Evolutionary conservation across 768 basidiomycete genomes (phyloP).

Genomic region (Tylopilus felleus): DNA sequence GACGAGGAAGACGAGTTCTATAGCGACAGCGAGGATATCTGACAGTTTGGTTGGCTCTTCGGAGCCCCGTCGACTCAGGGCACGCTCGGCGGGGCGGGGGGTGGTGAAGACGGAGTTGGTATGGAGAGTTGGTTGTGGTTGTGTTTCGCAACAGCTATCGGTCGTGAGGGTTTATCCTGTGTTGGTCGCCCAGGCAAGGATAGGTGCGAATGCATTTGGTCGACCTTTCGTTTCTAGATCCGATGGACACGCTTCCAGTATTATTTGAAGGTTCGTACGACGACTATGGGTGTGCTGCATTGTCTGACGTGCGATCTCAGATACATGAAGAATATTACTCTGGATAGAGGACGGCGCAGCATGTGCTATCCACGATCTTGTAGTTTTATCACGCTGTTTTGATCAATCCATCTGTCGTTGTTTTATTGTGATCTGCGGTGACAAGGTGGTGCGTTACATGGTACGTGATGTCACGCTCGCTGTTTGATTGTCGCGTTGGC

Average conservation of each 20-base stretch:
- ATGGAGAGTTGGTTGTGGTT: neutral
- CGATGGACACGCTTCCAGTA: slow-evolving; percentile 8
- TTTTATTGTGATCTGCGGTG: neutral
- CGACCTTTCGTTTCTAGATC: slow-evolving; percentile 10
- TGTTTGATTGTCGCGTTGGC: slow-evolving; percentile 6
- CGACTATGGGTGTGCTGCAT: neutral
- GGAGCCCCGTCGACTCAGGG: slow-evolving; percentile 70
- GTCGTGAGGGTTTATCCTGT: neutral
- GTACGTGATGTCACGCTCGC: slow-evolving; percentile 34
- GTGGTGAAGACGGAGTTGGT: slow-evolving; percentile 5
- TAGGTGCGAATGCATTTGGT: slow-evolving; percentile 5
- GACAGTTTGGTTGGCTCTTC: slow-evolving; percentile 83
- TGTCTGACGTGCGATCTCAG: slow-evolving; percentile 10
- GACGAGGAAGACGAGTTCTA: slow-evolving; percentile 87
- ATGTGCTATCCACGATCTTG: slow-evolving; percentile 15
- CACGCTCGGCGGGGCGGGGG: slow-evolving; percentile 65
- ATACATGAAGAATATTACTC: slow-evolving; percentile 1
- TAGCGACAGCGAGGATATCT: slow-evolving; percentile 69
- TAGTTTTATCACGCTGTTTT: slow-evolving; percentile 28
- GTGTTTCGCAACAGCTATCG: slow-evolving; percentile 6
- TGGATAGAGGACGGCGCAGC: slow-evolving; percentile 14
- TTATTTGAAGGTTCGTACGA: slow-evolving; percentile 22
- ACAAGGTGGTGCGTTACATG: slow-evolving; percentile 13
- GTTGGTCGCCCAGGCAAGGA: slow-evolving; percentile 9
- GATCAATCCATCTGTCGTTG: slow-evolving; percentile 20